phyloP scores from a whole-genome alignment of 2,329 filamentous ascomycete genomes.

The Xylaria sp. region DNA sequence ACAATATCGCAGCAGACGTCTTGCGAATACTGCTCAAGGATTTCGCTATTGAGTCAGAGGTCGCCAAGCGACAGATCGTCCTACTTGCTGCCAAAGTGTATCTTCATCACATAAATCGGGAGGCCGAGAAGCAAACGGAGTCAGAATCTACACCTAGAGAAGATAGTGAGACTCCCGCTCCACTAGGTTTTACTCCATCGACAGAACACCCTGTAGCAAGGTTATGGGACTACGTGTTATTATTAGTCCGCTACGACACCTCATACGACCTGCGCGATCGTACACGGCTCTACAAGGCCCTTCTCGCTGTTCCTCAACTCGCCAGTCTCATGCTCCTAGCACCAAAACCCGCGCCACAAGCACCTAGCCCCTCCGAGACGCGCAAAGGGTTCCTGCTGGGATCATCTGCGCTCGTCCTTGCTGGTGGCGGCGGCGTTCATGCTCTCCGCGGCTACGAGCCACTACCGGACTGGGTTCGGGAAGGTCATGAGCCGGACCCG shows the following conservation, averaged over 20 bases:
- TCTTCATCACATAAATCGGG: constrained; percentile 82
- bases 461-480: constrained; percentile 85
- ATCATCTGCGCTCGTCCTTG: constrained; percentile 86
- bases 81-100: constrained; percentile 97
- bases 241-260: constrained; percentile 90
- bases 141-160: constrained; percentile 45
- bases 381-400: constrained; percentile 83
- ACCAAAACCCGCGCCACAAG: constrained; percentile 92
- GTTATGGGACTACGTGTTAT: constrained; percentile 85
- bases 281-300: constrained; percentile 85
- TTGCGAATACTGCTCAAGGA: constrained; percentile 87
- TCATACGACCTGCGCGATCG: constrained; percentile 96
- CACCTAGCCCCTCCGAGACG: constrained; percentile 87
- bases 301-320: constrained; percentile 85
- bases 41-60: constrained; percentile 85
- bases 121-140: constrained; percentile 55
- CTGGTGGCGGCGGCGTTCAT: constrained; percentile 76
- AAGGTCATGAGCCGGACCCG: constrained; percentile 82
- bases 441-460: constrained; percentile 82
- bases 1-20: constrained; percentile 94
- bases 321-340: constrained; percentile 91
- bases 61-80: constrained; percentile 90
- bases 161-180: constrained; percentile 43
- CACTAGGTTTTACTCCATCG: constrained; percentile 50
- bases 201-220: constrained; percentile 75